Evolutionary conservation across 495 filamentous ascomycete species (phyloP), one percentile per base, ranked within the genome.

Genomic region (Annulohypoxylon moriforme): DNA sequence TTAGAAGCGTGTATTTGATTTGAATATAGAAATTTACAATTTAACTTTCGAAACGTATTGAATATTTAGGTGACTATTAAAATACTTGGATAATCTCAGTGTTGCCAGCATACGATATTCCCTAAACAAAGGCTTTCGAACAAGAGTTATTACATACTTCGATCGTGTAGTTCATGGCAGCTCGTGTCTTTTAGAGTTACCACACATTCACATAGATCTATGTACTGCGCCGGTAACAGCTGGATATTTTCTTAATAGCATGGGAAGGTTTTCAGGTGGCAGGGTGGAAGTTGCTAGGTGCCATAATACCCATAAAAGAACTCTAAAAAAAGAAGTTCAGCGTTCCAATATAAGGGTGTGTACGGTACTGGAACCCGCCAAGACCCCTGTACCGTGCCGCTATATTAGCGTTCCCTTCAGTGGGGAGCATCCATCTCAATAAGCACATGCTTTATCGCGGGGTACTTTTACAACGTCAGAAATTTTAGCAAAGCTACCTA

Each of bases 401-500:
- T 71, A 49, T 24, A 4, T 24, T 64, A 66, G 63, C 40, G 52
- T 29, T 25, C 16, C 14, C 25, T 29, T 29, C 25, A n/a, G 47
- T 31, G 24, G 24, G 22, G 16, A 18, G 4, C n/a, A 20, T n/a
- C n/a, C 38, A 52, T 52, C 47, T 24, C 47, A 52, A 16, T 55
- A 55, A 34, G 14, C n/a, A 40, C 36, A n/a, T 14, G 36, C n/a
- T 31, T 29, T 14, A 60, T 29, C 49, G 69, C 50, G 63, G 69
- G 67, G 67, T 60, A 64, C 57, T 56, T 42, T 58, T 11, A 9
- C 53, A 42, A 64, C 53, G 11, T 70, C 55, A 64, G 60, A 70
- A 70, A 64, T 60, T 70, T 70, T 60, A 25, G 7, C 49, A 10
- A 16, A n/a, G n/a, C 6, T 20, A 4, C 36, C 22, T n/a, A n/a